Evolutionary conservation across 2,329 filamentous ascomycete species (phyloP).

Genomic region (Massarina eburnea): DNA sequence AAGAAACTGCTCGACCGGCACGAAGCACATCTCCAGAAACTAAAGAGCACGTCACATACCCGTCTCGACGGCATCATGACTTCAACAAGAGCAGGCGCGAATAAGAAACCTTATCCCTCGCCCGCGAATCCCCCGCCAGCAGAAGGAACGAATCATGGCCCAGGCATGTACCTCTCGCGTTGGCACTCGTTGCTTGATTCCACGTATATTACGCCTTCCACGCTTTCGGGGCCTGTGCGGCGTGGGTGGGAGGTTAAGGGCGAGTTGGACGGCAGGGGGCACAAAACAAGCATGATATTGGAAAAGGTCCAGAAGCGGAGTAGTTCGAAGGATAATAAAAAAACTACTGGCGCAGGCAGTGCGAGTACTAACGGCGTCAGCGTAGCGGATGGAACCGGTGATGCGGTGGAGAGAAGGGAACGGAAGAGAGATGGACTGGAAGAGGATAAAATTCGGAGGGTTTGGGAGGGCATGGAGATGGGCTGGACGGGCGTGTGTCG

Average conservation of each 20-base stretch:
- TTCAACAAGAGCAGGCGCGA: not conserved
- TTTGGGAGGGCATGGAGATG: conserved; percentile 36
- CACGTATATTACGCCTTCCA: conserved; percentile 67
- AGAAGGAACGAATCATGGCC: conserved; percentile 56
- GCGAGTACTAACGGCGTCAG: not conserved
- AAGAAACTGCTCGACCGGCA: conserved; percentile 61
- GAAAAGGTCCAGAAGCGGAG: conserved; percentile 11
- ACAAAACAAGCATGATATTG: conserved; percentile 25
- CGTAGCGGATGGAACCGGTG: conserved; percentile 28
- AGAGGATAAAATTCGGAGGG: conserved; percentile 28
- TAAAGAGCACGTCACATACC: conserved; percentile 56
- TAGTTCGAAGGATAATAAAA: conserved; percentile 12
- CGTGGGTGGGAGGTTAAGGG: conserved; percentile 43
- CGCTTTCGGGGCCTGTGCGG: conserved; percentile 55
- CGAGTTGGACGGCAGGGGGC: conserved; percentile 36
- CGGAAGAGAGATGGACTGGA: conserved; percentile 34
- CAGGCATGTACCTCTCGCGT: conserved; percentile 70
- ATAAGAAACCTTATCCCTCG: not conserved
- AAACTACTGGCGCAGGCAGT: not conserved
- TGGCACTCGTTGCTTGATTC: conserved; percentile 73
- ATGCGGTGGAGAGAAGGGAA: conserved; percentile 30
- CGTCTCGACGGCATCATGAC: conserved; percentile 61
- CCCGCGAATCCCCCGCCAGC: conserved; percentile 16
- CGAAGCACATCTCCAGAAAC: conserved; percentile 58
- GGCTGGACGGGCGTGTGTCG: conserved; percentile 37